phyloP scores from a whole-genome alignment of 768 basidiomycete genomes.

The Harrya chromipes region DNA sequence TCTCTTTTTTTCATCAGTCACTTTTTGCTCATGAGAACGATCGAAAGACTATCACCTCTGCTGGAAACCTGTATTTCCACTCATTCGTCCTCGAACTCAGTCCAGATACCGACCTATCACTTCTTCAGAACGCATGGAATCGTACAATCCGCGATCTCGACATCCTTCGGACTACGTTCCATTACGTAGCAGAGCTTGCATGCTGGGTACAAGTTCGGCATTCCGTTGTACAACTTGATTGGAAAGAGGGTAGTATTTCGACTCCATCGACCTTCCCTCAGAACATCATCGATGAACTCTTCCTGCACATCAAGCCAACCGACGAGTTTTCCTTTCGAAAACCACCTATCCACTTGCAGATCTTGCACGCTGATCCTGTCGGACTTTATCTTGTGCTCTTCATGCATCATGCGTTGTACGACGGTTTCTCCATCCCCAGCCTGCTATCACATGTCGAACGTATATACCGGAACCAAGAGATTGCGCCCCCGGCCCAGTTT shows the following conservation, averaged over 20 bases:
- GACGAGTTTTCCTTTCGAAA: slow-evolving; percentile 25
- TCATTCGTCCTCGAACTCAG: slow-evolving; percentile 26
- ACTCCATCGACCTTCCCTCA: slow-evolving; percentile 10
- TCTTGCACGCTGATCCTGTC: slow-evolving; percentile 6
- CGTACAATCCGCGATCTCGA: slow-evolving; percentile 30
- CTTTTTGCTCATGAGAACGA: not conserved
- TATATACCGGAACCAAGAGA: slow-evolving; percentile 27
- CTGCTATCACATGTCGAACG: slow-evolving; percentile 33
- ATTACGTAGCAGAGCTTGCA: slow-evolving; percentile 37
- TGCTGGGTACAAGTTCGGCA: slow-evolving; percentile 31
- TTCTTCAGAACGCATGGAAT: slow-evolving; percentile 38
- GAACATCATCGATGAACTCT: slow-evolving; percentile 8
- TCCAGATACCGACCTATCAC: slow-evolving; percentile 21
- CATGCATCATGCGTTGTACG: slow-evolving; percentile 49
- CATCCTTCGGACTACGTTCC: slow-evolving; percentile 48
- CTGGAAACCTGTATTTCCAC: slow-evolving; percentile 32
- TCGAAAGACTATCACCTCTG: slow-evolving; percentile 28
- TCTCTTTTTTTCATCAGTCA: not conserved
- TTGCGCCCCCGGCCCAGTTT: slow-evolving; percentile 30
- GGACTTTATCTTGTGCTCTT: slow-evolving; percentile 33
- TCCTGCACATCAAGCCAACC: slow-evolving; percentile 11
- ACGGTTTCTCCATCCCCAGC: slow-evolving; percentile 40
- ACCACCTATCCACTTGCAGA: slow-evolving; percentile 32
- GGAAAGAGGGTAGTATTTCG: slow-evolving; percentile 17
- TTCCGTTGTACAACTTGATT: slow-evolving; percentile 19